Evolutionary conservation across 2,329 filamentous ascomycete genomes (phyloP).

Genomic region (Graphilbum fragrans): DNA sequence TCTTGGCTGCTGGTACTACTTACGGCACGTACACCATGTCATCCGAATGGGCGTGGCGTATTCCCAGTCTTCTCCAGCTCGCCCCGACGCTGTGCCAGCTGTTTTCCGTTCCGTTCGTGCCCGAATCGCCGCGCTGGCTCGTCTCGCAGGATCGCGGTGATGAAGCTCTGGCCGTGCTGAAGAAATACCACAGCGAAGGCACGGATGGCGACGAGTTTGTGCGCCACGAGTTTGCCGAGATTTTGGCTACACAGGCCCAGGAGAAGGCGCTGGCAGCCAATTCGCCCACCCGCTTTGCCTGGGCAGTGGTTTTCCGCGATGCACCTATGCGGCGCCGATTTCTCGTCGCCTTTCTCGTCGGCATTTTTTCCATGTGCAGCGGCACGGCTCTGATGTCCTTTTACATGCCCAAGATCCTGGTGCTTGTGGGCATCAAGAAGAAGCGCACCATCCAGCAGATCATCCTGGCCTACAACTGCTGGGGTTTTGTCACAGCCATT

Average conservation of each 20-base stretch:
- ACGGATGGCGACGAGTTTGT: constrained; percentile 6
- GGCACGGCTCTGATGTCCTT: constrained; percentile 9
- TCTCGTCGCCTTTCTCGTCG: constrained; percentile 7
- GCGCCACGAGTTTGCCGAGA: constrained; percentile 8
- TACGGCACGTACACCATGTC: constrained; percentile 8
- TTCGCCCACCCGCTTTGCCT: constrained; percentile 6
- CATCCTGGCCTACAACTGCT: neutral
- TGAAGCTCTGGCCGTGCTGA: constrained; percentile 7
- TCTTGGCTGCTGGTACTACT: constrained; percentile 12
- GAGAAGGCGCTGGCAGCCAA: constrained; percentile 8
- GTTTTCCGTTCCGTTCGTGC: constrained; percentile 10
- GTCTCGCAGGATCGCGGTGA: constrained; percentile 10
- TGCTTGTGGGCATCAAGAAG: constrained; percentile 2
- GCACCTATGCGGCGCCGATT: constrained; percentile 10
- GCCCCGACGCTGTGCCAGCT: constrained; percentile 9
- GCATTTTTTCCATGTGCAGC: constrained; percentile 8
- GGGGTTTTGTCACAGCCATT: constrained; percentile 1
- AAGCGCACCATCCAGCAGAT: neutral
- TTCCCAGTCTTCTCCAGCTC: constrained; percentile 10
- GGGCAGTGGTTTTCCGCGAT: constrained; percentile 1
- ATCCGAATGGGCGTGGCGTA: constrained; percentile 9
- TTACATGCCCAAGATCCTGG: constrained; percentile 4
- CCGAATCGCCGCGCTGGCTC: constrained; percentile 16
- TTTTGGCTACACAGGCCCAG: constrained; percentile 6
- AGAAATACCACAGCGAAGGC: constrained; percentile 7